These are phyloP conservation scores for Arthrobotrys megalospora DNA, from an alignment of 2,329 filamentous ascomycete genomes.

Conservation along the genomic window DNA sequence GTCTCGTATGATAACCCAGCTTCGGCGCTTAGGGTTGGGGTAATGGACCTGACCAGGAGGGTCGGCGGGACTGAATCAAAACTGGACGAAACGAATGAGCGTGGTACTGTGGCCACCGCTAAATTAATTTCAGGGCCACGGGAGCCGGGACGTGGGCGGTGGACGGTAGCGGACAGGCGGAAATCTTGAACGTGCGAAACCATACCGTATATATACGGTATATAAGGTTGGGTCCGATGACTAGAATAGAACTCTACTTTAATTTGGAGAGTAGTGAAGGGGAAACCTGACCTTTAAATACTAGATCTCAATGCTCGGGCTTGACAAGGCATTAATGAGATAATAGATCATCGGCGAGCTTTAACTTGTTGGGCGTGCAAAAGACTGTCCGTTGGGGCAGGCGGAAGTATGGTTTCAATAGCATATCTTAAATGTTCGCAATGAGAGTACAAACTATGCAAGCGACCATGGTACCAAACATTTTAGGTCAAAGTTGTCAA, in stretches of 20 bases:
- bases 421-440: not conserved
- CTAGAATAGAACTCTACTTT: no score
- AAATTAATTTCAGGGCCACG: not conserved
- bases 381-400: no score
- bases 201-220: no score
- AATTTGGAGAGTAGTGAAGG: no score
- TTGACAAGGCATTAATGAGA: no score
- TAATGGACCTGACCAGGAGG: not conserved
- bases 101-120: not conserved
- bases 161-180: not conserved
- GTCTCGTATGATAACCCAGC: no score
- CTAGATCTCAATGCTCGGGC: no score
- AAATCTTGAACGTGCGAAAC: not conserved
- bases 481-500: no score
- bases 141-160: not conserved
- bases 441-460: not conserved
- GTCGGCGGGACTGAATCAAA: not conserved
- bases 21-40: not conserved
- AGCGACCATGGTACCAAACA: not conserved
- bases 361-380: no score
- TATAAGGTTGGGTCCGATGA: no score
- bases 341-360: no score
- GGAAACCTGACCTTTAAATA: no score
- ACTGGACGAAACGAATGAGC: not conserved
- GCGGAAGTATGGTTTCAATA: not conserved